Evolutionary conservation across 208 protist genomes (phyloP), one percentile per base, ranked within the genome.

Genomic region (Novymonas esmeraldas): DNA sequence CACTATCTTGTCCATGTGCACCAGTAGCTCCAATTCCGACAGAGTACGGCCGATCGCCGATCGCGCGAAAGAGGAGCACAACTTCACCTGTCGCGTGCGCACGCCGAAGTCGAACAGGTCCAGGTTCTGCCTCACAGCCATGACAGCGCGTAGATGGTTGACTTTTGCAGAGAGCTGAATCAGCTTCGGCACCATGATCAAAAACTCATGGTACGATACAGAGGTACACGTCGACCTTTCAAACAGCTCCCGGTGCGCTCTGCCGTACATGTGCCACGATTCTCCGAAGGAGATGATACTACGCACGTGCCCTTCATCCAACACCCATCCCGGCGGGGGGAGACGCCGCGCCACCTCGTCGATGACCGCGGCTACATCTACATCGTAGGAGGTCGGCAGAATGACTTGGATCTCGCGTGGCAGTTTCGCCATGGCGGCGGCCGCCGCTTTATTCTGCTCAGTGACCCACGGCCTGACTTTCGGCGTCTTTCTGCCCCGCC

Each of bases 131-230:
- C 26, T 14, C 24, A 38, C 13, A 16, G 36, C 42, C 20, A 34
- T 11, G 31, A 34, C 7, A 24, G 1, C 29, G 45, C n/a, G 13
- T 20, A 14, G n/a, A 26, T 39, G 57, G 46, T 33, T 18, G 6
- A 41, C 7, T 39, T 46, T 57, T 4, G 3, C 26, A 18, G 51
- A 28, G 6, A 41, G 22, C 3, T 28, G 1, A 18, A 56, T 16
- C 3, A 70, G 18, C 58, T 65, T 65, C 6, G 64, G 34, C 24
- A 72, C 10, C 6, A 72, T 20, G 20, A 76, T 24, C 22, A 50
- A 29, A 13, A 79, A 57, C 62, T 79, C 75, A 3, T 65, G 68
- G 6, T 58, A 62, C 7, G 39, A 45, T 18, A 72, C 63, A 3
- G 9, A 9, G 6, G 38, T n/a, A 7, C 10, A 29, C 22, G 6